Conservation (phyloP, 257 asterid species). For the Thymus mandschuricus region DNA sequence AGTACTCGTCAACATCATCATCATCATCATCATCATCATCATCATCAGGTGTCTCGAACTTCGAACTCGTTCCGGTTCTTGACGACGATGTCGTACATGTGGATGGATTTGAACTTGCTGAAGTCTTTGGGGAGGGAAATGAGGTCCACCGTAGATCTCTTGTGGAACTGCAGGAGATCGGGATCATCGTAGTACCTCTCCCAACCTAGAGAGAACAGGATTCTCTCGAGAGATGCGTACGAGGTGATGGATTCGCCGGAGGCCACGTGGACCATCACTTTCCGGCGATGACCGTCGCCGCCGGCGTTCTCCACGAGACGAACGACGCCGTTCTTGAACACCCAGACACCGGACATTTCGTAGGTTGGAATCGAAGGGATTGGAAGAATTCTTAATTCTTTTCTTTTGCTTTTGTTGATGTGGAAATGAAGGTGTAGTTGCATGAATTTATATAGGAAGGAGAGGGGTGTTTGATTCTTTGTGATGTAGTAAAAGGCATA, state of each 20-base stretch:
- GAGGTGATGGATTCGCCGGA: conserved; percentile 57
- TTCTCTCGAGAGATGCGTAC: conserved; percentile 56
- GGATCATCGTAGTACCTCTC: conserved; percentile 77
- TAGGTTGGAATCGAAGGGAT: too few relatives aligned
- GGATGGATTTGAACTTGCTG: conserved; percentile 65
- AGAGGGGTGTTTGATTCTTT: conserved; percentile 16
- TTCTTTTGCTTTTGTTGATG: neutral
- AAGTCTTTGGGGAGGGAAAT: conserved; percentile 75
- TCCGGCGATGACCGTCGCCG: conserved; percentile 51
- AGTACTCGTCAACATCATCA: neutral
- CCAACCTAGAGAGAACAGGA: conserved; percentile 61
- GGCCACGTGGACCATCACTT: conserved; percentile 52
- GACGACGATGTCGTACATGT: conserved; percentile 67
- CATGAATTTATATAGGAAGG: conserved; percentile 43
- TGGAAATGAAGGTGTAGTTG: conserved; percentile 29
- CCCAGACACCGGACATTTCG: conserved; percentile 72
- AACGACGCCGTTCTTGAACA: conserved; percentile 66
- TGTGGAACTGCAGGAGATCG: conserved; percentile 68
- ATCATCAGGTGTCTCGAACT: conserved; percentile 41
- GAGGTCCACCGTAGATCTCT: conserved; percentile 67
- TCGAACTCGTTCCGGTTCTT: conserved; percentile 67
- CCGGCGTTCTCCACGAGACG: conserved; percentile 61
- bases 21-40: neutral
- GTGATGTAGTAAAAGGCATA: neutral
- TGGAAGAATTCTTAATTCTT: neutral